phyloP scores from a whole-genome alignment of 345 rosid genomes.

The Mangifera indica region DNA sequence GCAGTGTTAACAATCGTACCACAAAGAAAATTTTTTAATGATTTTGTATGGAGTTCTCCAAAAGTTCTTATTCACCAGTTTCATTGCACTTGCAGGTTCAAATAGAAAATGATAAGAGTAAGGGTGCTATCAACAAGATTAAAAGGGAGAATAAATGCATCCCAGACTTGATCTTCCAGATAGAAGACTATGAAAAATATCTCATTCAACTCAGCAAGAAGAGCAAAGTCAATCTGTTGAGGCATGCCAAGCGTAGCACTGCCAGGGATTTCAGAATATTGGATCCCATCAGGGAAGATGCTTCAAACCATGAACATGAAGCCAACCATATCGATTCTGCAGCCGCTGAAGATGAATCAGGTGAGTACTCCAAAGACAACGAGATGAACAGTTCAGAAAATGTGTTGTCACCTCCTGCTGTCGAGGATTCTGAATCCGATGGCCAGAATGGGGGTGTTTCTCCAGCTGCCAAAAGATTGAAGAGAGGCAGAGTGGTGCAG shows the following conservation, averaged over 20 bases:
- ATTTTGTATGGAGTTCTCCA: not conserved
- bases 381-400: constrained; percentile 35
- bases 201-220: constrained; percentile 76
- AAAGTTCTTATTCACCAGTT: constrained; percentile 9
- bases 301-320: constrained; percentile 31
- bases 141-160: constrained; percentile 87
- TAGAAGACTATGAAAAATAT: constrained; percentile 76
- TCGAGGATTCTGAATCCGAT: constrained; percentile 36
- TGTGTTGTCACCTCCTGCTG: constrained; percentile 31
- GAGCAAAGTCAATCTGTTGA: constrained; percentile 66
- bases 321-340: constrained; percentile 11
- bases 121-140: constrained; percentile 66
- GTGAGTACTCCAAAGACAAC: constrained; percentile 37
- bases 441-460: constrained; percentile 28
- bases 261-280: constrained; percentile 75
- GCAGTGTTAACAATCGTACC: not conserved
- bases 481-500: constrained; percentile 48
- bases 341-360: constrained; percentile 29
- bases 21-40: not conserved
- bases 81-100: constrained; percentile 48
- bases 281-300: constrained; percentile 37
- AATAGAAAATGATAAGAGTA: constrained; percentile 47
- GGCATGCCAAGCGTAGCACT: constrained; percentile 85
- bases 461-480: constrained; percentile 39
- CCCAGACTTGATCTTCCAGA: constrained; percentile 78